Base-by-base conservation (phyloP, 805 yeast species). In the Barnettozyma siamensis region DNA sequence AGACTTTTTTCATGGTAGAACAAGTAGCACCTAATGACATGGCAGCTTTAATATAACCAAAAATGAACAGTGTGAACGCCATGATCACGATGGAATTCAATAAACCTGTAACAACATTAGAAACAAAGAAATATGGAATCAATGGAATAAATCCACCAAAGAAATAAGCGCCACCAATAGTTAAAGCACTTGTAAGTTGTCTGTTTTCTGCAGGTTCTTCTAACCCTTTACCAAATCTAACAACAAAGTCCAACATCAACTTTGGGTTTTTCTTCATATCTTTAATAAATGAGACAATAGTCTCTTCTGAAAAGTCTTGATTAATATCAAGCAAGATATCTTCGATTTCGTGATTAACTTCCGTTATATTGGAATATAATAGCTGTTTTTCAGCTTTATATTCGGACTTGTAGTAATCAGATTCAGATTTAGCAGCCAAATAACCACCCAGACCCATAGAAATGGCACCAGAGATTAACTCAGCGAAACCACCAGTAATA, bases 371-470 rank as follows among this genome's bases (percentile, higher is more conserved):
- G 45, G 75, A 75, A 62, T 80, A 83, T 50, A 82, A 80, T 45
- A 74, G 71, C 54, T 74, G 70, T 56, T 82, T 83, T 58, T 85
- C 93, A 53, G 75, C 70, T 51, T 75, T 76, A 33, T 83, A 89
- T 60, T 83, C 87, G 17, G 82, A 73, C 39, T 71, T 69, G 60
- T 83, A 84, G 61, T 78, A 84, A 58, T 84, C 91, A 19, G 72
- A 66, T 66, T 91, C 99, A 12, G 89, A 79, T 61, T 83, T 83
- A 33, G 99, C 99, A 24, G 98, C 99, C 42, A 91, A 70, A 62
- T 77, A 91, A 24, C 99, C 99, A 44, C 99, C 99, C 41, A 91
- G 76, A 8, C 99, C 98, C 99, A 91, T 91, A 23, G 95, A 84
- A 40, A 91, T 89, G 34, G 98, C 95, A 37, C 99, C 99, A 6